Conservation (phyloP, 2,329 filamentous ascomycete species). For the Ophioceras dolichostomum region DNA sequence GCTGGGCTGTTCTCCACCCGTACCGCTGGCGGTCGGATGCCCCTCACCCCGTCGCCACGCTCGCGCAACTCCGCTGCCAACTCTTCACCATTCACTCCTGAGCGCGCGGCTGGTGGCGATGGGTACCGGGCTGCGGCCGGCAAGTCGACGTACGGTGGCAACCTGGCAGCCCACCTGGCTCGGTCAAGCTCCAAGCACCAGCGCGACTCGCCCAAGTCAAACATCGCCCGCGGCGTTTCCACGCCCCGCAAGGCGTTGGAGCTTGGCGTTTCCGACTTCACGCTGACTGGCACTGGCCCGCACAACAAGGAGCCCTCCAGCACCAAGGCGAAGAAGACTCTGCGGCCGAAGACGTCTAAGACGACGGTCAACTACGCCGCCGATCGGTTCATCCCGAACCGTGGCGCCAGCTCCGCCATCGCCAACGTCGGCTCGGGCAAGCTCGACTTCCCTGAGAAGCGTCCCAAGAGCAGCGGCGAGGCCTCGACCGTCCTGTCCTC, state of each 20-base stretch:
- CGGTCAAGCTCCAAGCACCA: conserved; percentile 55
- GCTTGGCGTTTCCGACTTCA: conserved; percentile 85
- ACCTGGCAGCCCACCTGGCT: conserved; percentile 69
- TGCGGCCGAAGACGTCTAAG: conserved; percentile 50
- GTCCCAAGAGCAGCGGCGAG: conserved; percentile 62
- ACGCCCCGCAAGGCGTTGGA: conserved; percentile 77
- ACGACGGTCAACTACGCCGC: conserved; percentile 72
- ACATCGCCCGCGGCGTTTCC: conserved; percentile 65
- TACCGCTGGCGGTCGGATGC: conserved; percentile 89
- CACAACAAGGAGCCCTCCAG: conserved; percentile 43
- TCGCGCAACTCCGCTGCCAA: conserved; percentile 44
- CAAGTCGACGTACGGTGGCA: conserved; percentile 71
- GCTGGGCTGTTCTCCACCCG: conserved; percentile 83
- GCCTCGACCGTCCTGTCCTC: conserved; percentile 66
- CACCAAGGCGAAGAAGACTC: conserved; percentile 46
- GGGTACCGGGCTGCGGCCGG: conserved; percentile 32
- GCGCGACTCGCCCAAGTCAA: conserved; percentile 90
- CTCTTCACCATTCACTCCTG: conserved; percentile 70
- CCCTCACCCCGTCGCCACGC: conserved; percentile 82
- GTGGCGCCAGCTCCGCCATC: conserved; percentile 78
- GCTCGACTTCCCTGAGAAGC: conserved; percentile 58
- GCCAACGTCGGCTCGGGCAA: conserved; percentile 72
- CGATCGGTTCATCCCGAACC: conserved; percentile 95
- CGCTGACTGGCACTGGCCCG: conserved; percentile 70
- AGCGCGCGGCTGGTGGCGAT: conserved; percentile 40